Percentiles rank a stretch among this genome's conserved stretches.
These are phyloP conservation scores for Colletotrichum chrysophilum DNA, from an alignment of 2,329 filamentous ascomycete genomes.

Conservation along the genomic window DNA sequence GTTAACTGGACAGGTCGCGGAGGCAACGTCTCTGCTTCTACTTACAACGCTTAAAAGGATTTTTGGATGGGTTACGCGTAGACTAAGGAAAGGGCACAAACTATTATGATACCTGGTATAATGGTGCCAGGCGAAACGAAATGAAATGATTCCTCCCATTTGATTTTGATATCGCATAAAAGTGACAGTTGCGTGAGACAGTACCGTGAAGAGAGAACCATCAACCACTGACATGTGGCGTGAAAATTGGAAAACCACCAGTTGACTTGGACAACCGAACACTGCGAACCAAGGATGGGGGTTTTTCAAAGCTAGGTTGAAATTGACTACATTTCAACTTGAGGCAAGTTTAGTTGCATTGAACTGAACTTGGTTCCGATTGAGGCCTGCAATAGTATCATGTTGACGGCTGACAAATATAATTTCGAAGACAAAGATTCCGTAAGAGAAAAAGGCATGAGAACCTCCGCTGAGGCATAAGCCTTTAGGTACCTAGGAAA, in stretches of 20 bases:
- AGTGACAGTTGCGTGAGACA: fast-evolving
- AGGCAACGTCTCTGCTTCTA: constrained; percentile 95
- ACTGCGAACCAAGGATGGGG: fast-evolving
- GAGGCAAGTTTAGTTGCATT: fast-evolving
- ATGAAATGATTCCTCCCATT: constrained; percentile 20
- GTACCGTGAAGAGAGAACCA: fast-evolving
- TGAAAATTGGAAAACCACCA: not conserved
- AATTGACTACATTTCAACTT: fast-evolving
- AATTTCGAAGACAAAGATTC: too few relatives aligned
- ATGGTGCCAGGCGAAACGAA: constrained; percentile 17
- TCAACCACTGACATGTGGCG: not conserved
- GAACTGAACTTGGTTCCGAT: fast-evolving
- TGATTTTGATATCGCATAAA: not conserved
- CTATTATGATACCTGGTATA: constrained; percentile 17
- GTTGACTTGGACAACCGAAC: not conserved
- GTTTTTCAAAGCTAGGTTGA: not conserved
- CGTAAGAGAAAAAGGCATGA: not conserved
- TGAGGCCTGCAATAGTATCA: not conserved
- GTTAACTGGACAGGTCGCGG: constrained; percentile 99
- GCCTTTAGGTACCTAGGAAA: too few relatives aligned
- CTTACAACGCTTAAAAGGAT: constrained; percentile 84
- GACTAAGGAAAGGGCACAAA: constrained; percentile 15
- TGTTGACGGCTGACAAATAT: not conserved
- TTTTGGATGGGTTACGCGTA: constrained; percentile 12
- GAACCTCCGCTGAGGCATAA: too few relatives aligned